phyloP scores from a whole-genome alignment of 2,329 filamentous ascomycete species.

The Arthroderma sp. region DNA sequence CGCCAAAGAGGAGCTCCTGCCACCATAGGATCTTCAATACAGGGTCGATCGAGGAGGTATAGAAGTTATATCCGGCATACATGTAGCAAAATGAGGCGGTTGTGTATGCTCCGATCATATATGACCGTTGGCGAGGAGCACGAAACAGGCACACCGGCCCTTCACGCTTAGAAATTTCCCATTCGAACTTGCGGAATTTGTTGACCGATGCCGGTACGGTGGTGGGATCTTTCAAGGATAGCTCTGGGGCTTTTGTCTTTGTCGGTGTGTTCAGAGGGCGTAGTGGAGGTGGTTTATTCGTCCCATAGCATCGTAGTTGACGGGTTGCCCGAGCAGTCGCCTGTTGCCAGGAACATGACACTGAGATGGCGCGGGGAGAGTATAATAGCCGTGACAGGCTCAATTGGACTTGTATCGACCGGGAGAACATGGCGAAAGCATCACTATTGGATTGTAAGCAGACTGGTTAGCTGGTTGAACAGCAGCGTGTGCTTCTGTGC shows the following conservation, averaged over 20 bases:
- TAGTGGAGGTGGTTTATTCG: neutral
- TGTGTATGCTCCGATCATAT: slow-evolving; percentile 48
- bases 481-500: neutral
- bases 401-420: neutral
- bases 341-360: neutral
- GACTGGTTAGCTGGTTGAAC: neutral
- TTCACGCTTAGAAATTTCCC: slow-evolving; percentile 37
- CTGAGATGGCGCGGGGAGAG: neutral
- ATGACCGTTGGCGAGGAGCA: slow-evolving; percentile 51
- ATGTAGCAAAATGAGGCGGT: slow-evolving; percentile 43
- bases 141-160: slow-evolving; percentile 53
- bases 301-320: neutral
- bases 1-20: slow-evolving; percentile 47
- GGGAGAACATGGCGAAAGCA: neutral
- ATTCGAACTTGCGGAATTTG: slow-evolving; percentile 13
- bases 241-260: slow-evolving; percentile 4
- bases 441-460: neutral
- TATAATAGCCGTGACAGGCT: neutral
- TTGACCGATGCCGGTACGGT: neutral
- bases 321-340: neutral
- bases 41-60: slow-evolving; percentile 38
- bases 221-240: slow-evolving; percentile 7
- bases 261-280: neutral
- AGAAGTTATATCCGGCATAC: slow-evolving; percentile 42
- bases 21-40: slow-evolving; percentile 44